phyloP scores from a whole-genome alignment of 345 rosid species.

The Tarenaya hassleriana region DNA sequence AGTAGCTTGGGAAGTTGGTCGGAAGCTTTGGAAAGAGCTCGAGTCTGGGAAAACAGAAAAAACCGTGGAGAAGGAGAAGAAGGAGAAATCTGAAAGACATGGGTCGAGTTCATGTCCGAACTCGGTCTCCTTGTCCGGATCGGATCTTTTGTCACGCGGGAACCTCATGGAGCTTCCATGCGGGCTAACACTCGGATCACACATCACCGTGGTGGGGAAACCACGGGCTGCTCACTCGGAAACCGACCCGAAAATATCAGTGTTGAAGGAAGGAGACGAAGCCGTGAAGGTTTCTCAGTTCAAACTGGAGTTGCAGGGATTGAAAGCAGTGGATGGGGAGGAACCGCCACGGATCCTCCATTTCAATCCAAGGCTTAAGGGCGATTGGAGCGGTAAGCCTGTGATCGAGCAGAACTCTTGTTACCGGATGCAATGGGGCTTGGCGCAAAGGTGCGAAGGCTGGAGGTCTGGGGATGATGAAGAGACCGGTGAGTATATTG shows the following conservation, averaged over 20 bases:
- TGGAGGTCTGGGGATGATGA: slow-evolving; percentile 62
- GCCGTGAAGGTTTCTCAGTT: slow-evolving; percentile 58
- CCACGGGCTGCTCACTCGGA: slow-evolving; percentile 48
- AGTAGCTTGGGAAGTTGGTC: slow-evolving; percentile 56
- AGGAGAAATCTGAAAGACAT: slow-evolving; percentile 23
- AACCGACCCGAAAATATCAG: slow-evolving; percentile 40
- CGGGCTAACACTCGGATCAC: slow-evolving; percentile 66
- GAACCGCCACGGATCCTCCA: slow-evolving; percentile 73
- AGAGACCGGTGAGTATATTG: slow-evolving; percentile 47
- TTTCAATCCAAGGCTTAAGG: slow-evolving; percentile 70
- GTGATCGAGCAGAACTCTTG: slow-evolving; percentile 83
- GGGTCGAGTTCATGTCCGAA: slow-evolving; percentile 35
- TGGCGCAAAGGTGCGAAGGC: slow-evolving; percentile 59
- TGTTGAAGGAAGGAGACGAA: slow-evolving; percentile 39
- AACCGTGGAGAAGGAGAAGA: background rate
- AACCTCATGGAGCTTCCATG: slow-evolving; percentile 52
- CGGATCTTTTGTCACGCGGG: slow-evolving; percentile 36
- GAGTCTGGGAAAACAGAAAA: slow-evolving; percentile 29
- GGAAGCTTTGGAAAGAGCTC: slow-evolving; percentile 48
- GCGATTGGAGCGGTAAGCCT: slow-evolving; percentile 72
- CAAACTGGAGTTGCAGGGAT: slow-evolving; percentile 59
- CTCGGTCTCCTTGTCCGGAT: slow-evolving; percentile 42
- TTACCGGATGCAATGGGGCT: slow-evolving; percentile 74
- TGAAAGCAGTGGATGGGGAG: slow-evolving; percentile 66
- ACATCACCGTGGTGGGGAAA: slow-evolving; percentile 55